These are phyloP conservation scores for Hymenoscyphus linearis DNA, from an alignment of 2,329 filamentous ascomycete genomes.

Conservation along the genomic window DNA sequence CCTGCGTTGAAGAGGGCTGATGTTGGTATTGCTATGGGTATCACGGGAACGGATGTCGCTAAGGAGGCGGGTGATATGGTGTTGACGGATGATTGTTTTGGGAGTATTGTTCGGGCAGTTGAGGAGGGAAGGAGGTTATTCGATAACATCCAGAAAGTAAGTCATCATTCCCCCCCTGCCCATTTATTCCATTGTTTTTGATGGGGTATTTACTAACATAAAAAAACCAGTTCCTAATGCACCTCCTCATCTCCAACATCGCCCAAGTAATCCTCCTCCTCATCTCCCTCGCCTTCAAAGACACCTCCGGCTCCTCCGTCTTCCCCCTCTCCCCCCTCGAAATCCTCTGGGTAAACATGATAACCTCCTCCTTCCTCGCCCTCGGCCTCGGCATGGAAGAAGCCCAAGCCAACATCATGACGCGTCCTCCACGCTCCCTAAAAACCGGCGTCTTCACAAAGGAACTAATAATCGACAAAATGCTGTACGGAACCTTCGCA, in stretches of 20 bases:
- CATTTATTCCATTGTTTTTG: neutral
- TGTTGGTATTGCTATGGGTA: slow-evolving; percentile 57
- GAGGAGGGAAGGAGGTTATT: slow-evolving; percentile 70
- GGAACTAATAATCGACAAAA: slow-evolving; percentile 62
- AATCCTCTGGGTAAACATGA: slow-evolving; percentile 72
- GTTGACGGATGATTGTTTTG: slow-evolving; percentile 67
- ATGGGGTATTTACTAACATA: neutral
- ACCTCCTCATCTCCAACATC: slow-evolving; percentile 64
- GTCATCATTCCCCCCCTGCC: neutral
- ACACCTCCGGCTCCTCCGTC: slow-evolving; percentile 51
- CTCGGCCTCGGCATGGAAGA: slow-evolving; percentile 68
- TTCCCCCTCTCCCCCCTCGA: slow-evolving; percentile 69
- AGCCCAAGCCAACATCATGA: slow-evolving; percentile 62
- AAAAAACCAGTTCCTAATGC: slow-evolving; percentile 48
- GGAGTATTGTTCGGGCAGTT: slow-evolving; percentile 65
- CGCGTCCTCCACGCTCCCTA: slow-evolving; percentile 58
- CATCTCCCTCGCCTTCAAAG: slow-evolving; percentile 65
- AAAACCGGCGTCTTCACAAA: slow-evolving; percentile 56
- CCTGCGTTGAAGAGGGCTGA: slow-evolving; percentile 58
- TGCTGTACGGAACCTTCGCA: slow-evolving; percentile 60
- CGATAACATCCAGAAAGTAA: slow-evolving; percentile 65
- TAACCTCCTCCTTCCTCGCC: slow-evolving; percentile 66
- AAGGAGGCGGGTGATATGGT: slow-evolving; percentile 59
- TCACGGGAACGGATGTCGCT: slow-evolving; percentile 57
- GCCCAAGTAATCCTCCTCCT: slow-evolving; percentile 65